These are phyloP conservation scores for Nicotiana otophora DNA, from an alignment of 257 asterid species.

Conservation along the genomic window DNA sequence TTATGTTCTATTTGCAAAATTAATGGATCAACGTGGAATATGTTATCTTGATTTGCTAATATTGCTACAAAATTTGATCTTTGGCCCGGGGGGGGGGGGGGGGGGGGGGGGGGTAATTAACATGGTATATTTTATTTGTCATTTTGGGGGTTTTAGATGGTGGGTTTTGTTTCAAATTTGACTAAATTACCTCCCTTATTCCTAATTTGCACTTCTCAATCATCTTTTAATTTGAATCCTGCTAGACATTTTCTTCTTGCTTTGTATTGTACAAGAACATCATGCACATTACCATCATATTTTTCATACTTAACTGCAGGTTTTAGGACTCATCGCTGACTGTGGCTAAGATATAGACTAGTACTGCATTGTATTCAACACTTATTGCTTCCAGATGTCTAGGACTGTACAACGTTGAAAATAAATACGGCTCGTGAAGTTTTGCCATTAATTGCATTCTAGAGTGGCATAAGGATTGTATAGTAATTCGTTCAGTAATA, in stretches of 20 bases:
- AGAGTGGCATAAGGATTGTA: slow-evolving; percentile 54
- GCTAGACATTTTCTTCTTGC: background rate
- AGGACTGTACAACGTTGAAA: slow-evolving; percentile 35
- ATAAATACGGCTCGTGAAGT: slow-evolving; percentile 42
- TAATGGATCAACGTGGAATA: background rate
- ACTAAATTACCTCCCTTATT: too few species aligned
- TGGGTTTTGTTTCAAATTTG: background rate
- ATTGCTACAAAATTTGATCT: background rate
- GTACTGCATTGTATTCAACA: slow-evolving; percentile 44
- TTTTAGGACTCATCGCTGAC: slow-evolving; percentile 58
- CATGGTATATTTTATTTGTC: background rate
- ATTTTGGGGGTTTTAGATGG: background rate
- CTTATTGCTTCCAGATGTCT: slow-evolving; percentile 29
- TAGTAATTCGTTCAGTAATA: slow-evolving; percentile 40
- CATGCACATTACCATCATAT: slow-evolving; percentile 42
- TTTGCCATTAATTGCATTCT: slow-evolving; percentile 46
- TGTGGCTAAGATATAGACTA: slow-evolving; percentile 48
- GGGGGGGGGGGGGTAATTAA: background rate
- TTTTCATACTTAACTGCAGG: slow-evolving; percentile 72
- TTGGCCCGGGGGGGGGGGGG: background rate
- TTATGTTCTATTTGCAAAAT: background rate
- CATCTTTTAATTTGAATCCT: too few species aligned
- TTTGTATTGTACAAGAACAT: slow-evolving; percentile 13
- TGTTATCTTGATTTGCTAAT: background rate
- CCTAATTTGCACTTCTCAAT: too few species aligned